Evolutionary conservation across 2,329 filamentous ascomycete species (phyloP), one percentile per base, ranked within the genome.

Genomic region (Hortaea werneckii): DNA sequence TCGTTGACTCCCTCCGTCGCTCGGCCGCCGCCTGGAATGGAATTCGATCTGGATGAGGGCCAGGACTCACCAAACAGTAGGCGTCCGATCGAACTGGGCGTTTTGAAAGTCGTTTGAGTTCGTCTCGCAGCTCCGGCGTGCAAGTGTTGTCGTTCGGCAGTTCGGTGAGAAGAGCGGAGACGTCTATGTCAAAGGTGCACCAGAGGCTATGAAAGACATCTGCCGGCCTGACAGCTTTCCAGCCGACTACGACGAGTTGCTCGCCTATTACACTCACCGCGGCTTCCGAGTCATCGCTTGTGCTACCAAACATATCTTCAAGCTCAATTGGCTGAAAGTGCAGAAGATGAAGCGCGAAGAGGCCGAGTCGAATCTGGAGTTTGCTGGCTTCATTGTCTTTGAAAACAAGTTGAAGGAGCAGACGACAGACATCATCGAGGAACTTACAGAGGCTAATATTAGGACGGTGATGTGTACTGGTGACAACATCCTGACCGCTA

Each of bases 231-330:
- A 89, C 53, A 90, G 80, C 64, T 87, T 98, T 54, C 92, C 92
- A 0, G 69, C 74, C 29, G 87, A 95, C 62, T 98, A 94, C 58
- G 88, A 96, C 35, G 87, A 95, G 52, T 76, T 94, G 2, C 71
- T 98, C 1, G 82, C 82, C 1, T 82, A 87, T 61, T 98, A 98
- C 66, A 98, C 92, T 0, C 92, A 98, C 58, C 83, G 90, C 60
- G 92, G 94, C 20, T 98, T 89, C 67, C 84, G 92, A 62, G 92
- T 98, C 9, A 98, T 98, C 61, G 94, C 85, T 5, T 95, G 89
- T 61, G 92, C 92, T 5, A 87, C 86, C 1, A 94, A 87, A 63
- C 85, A 92, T 59, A 78, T 96, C 43, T 79, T 80, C 46, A 92
- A 88, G 60, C 74, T 96, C 29, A 94, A 83, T 57, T 95, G 88